phyloP scores from a whole-genome alignment of 2,329 filamentous ascomycete species.

The Cordyceps javanica region DNA sequence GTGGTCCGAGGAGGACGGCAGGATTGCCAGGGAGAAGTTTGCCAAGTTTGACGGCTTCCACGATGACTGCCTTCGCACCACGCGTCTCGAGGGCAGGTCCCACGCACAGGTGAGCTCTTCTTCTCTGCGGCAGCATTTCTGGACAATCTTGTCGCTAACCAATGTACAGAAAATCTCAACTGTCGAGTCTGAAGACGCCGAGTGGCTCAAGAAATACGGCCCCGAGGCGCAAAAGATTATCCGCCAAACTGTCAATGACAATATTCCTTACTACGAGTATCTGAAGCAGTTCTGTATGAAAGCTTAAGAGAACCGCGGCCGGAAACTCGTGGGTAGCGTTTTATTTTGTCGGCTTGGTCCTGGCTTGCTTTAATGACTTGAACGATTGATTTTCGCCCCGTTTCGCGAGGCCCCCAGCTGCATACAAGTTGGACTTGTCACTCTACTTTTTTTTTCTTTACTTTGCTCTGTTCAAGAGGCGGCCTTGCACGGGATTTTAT shows the following conservation, averaged over 20 bases:
- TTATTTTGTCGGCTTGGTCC: not conserved
- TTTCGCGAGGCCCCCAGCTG: not conserved
- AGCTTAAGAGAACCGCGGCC: not conserved
- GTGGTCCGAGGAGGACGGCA: conserved; percentile 73
- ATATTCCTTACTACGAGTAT: conserved; percentile 72
- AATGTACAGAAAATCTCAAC: conserved; percentile 51
- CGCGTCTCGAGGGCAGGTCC: conserved; percentile 63
- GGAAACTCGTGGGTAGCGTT: not conserved
- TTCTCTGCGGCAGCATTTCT: conserved; percentile 9
- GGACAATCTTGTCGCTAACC: not conserved
- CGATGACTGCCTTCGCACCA: conserved; percentile 85
- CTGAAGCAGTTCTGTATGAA: conserved; percentile 59
- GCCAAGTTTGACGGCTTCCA: conserved; percentile 98
- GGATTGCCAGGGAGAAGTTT: conserved; percentile 69
- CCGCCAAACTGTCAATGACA: conserved; percentile 63
- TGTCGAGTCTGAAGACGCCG: conserved; percentile 59
- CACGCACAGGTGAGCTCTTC: conserved; percentile 47
- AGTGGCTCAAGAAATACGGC: conserved; percentile 72
- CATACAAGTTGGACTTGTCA: not conserved
- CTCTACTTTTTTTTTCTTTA: not conserved
- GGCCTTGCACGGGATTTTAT: not conserved
- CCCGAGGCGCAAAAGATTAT: conserved; percentile 65
- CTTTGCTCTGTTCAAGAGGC: not conserved
- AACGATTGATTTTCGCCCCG: not conserved
- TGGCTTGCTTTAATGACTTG: not conserved